Evolutionary conservation across 768 basidiomycete species (phyloP), one percentile per base, ranked within the genome.

Genomic region (Termitomyces sp.): DNA sequence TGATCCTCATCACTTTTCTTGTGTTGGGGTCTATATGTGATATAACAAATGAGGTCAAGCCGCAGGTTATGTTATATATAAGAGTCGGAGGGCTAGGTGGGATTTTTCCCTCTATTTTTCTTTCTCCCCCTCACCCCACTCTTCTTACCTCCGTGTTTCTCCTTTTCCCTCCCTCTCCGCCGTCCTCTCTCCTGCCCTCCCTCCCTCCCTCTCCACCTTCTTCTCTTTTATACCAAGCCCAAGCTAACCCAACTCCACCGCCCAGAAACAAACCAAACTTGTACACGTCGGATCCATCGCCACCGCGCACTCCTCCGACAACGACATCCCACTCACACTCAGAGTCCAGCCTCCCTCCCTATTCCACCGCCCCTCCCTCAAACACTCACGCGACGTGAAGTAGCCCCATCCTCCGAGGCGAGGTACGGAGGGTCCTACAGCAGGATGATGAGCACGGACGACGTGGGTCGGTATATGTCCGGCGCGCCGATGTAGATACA

Each of bases 21-120:
- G 89, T 93, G 0, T 87, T 89, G 79, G 94, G 91, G 90, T 95
- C 89, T 69, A 90, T 96, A 64, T 81, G 81, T 62, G 78, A 71
- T 53, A 67, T 85, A 69, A 90, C 95, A 82, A 82, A 85, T 69
- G 73, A 76, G 53, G 83, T 79, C 37, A 91, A 89, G 66, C 82
- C 84, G 7, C 69, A 73, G 5, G 79, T 91, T n/a, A n/a, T n/a
- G n/a, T n/a, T n/a, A 84, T 92, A 53, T 83, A 88, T 58, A 82
- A 79, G 13, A 76, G 86, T 39, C 82, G 88, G 45, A 90, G 90
- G 68, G 87, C 87, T 18, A 78, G 89, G 85, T 88, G 59, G 64
- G 68, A 42, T 22, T 58, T 45, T 36, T 39, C 20, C 32, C 24
- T n/a, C 44, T 47, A 1, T 26, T 20, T 24, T 43, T 32, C n/a